A percentile compares a stretch with the other conserved stretches of the same genome.
Evolutionary conservation across 2,329 filamentous ascomycete genomes (phyloP).

Genomic region (Aquanectria penicillioides): DNA sequence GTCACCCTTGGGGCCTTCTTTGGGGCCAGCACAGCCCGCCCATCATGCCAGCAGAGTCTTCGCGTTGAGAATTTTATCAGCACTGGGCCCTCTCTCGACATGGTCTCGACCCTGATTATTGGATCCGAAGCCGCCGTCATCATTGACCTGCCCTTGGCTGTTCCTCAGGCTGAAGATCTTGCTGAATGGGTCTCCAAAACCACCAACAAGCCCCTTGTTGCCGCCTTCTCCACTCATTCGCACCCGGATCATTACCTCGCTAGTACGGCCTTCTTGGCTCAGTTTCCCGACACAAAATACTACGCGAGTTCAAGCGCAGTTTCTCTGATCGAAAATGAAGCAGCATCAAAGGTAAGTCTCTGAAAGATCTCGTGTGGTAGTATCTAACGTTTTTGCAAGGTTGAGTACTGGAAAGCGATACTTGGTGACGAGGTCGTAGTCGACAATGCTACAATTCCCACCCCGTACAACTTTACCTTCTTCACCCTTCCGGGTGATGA

Average conservation of each 20-base stretch:
- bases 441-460: constrained; percentile 8
- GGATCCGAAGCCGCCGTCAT: constrained; percentile 25
- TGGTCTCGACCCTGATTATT: constrained; percentile 27
- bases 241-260: constrained; percentile 27
- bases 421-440: constrained; percentile 10
- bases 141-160: constrained; percentile 19
- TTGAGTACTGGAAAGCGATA: neutral
- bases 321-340: constrained; percentile 18
- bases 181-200: constrained; percentile 22
- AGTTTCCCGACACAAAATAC: constrained; percentile 21
- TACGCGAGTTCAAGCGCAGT: constrained; percentile 20
- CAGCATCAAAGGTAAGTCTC: constrained; percentile 14
- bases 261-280: constrained; percentile 8
- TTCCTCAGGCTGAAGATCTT: constrained; percentile 16
- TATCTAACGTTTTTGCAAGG: no score
- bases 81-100: constrained; percentile 11
- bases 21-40: no score
- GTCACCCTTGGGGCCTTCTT: no score
- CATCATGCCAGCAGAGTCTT: no score
- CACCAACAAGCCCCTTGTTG: constrained; percentile 26
- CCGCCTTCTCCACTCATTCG: constrained; percentile 23
- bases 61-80: constrained; percentile 20
- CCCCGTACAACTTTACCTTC: constrained; percentile 22
- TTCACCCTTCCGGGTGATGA: constrained; percentile 26
- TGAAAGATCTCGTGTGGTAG: no score